phyloP scores from a whole-genome alignment of 83 land plant species.

The Picea mariana region DNA sequence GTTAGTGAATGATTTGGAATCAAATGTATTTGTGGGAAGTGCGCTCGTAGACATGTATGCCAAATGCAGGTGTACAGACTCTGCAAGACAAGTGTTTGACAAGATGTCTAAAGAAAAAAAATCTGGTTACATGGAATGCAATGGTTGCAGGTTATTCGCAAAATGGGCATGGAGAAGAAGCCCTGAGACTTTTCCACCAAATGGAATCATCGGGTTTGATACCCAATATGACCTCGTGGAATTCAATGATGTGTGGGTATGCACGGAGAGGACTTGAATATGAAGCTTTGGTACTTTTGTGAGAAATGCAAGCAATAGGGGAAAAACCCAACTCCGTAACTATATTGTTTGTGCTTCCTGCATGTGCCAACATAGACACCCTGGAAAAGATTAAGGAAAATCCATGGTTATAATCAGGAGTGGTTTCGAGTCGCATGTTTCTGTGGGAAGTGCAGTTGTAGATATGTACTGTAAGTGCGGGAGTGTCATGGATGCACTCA shows the following conservation, averaged over 20 bases:
- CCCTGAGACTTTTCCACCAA: conserved; percentile 11
- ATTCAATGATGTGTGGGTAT: background rate
- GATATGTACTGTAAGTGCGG: conserved; percentile 19
- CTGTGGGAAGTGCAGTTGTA: conserved; percentile 7
- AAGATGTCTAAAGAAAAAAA: background rate
- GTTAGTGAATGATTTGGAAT: background rate
- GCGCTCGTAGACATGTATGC: background rate
- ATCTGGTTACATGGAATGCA: background rate
- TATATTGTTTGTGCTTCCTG: conserved; percentile 10
- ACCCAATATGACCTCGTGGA: conserved; percentile 1
- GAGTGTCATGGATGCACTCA: conserved; percentile 29
- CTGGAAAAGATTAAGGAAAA: background rate
- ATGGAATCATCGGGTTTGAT: conserved; percentile 1
- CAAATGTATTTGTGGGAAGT: background rate
- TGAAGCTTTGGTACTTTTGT: background rate
- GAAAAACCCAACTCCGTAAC: background rate
- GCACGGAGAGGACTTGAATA: background rate
- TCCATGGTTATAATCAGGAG: background rate
- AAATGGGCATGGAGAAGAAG: conserved; percentile 6
- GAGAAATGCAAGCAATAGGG: background rate
- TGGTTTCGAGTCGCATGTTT: background rate
- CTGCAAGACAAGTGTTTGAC: background rate
- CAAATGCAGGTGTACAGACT: background rate
- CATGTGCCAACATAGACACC: background rate
- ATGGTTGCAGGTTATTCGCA: background rate